Evolutionary conservation across 2,329 filamentous ascomycete genomes (phyloP), one percentile per base, ranked within the genome.

Genomic region (Arthrobotrys megalospora): DNA sequence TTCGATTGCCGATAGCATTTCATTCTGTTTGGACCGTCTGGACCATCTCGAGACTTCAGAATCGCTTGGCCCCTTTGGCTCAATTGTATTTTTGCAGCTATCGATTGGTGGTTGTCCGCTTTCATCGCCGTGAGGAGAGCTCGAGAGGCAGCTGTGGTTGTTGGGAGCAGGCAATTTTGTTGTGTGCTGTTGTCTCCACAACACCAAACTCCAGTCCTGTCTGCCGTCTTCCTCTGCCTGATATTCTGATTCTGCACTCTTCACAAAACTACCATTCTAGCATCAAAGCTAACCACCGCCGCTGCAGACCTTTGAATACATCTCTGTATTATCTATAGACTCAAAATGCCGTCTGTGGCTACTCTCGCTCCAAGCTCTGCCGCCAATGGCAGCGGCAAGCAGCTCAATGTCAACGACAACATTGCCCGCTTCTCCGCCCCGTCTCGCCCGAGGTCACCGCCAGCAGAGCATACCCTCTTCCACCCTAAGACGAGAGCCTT

Each of bases 401-500:
- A 80, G 69, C 83, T 87, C 82, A 93, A 92, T 85, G 94, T 93
- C 86, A 97, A 99, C 89, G 96, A 99, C 89, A 98, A 98, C 88
- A 98, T 99, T 87, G 92, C 92, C 86, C 94, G 96, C 83, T 99
- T 99, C 86, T 90, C 91, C 83, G 93, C 95, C 83, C 93, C 96
- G 82, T 97, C 93, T 88, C 91, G 96, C 84, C 93, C 94, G 81
- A 86, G 96, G 87, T 97, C 92, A 89, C 96, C 96, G 82, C 91
- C 92, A 80, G 91, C 93, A 82, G 89, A 90, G 84, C 93, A 97
- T 86, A 92, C 93, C 80, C 93, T 99, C 84, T 99, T 98, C 91
- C 96, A 96, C 89, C 91, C 94, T 87, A 99, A 98, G 93, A 98
- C 96, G 85, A 90, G 96, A 95, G 98, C 96, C 89, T 97, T 99